Evolutionary conservation across 176 grass and related monocot species (phyloP).

Genomic region (Carex kokanica): DNA sequence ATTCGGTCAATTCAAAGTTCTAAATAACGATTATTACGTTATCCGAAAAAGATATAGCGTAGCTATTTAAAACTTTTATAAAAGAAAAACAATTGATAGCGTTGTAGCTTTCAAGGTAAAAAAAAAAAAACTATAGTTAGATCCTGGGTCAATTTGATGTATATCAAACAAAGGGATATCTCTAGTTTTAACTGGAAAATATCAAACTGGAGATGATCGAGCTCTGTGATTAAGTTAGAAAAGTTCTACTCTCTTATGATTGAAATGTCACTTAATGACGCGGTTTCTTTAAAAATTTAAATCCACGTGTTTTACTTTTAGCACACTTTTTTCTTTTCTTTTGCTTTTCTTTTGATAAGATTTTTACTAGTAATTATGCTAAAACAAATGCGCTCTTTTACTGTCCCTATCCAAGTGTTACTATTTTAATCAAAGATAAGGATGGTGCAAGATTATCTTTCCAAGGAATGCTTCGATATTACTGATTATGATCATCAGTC

Average conservation of each 20-base stretch:
- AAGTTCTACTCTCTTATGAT: not conserved
- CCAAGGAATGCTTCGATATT: not conserved
- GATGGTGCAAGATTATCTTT: not conserved
- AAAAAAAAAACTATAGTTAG: too few species aligned
- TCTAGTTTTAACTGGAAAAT: not conserved
- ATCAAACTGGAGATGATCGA: not conserved
- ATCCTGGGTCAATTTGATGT: too few species aligned
- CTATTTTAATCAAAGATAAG: not conserved
- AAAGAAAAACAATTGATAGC: too few species aligned
- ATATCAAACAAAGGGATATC: not conserved
- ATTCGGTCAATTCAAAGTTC: too few species aligned
- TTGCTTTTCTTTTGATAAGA: not conserved
- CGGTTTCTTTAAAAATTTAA: not conserved
- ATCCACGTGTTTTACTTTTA: constrained; percentile 4
- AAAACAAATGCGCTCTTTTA: not conserved
- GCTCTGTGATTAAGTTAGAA: not conserved
- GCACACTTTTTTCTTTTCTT: not conserved
- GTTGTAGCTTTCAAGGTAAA: too few species aligned
- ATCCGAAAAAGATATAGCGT: too few species aligned
- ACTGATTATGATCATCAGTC: not conserved
- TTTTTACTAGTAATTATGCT: not conserved
- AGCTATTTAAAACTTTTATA: too few species aligned
- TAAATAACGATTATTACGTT: too few species aligned
- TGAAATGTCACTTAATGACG: constrained; percentile 1
- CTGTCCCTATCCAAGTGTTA: not conserved